phyloP scores from a whole-genome alignment of 768 basidiomycete species.

The Tulasnella sp. region DNA sequence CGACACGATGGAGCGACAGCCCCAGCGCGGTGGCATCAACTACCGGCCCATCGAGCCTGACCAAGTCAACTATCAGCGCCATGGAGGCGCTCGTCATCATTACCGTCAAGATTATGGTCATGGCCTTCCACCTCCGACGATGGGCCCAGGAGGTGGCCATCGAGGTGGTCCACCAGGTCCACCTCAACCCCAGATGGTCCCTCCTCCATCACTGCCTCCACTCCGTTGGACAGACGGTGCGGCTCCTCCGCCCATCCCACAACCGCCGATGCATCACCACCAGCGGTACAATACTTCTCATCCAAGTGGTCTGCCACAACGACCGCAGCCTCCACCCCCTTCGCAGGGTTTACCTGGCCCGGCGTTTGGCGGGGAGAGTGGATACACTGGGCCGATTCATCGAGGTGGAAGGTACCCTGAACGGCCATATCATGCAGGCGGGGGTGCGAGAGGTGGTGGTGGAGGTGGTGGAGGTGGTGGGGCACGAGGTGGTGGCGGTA shows the following conservation, averaged over 20 bases:
- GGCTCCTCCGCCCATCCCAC: background rate
- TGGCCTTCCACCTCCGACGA: conserved; percentile 8
- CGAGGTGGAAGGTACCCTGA: conserved; percentile 32
- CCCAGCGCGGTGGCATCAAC: conserved; percentile 14
- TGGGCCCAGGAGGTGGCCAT: conserved; percentile 1
- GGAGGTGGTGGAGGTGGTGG: background rate
- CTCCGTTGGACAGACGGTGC: background rate
- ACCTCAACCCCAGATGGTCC: background rate
- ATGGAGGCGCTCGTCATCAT: conserved; percentile 6
- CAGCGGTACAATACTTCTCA: background rate
- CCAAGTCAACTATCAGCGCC: conserved; percentile 24
- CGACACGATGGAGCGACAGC: conserved; percentile 30
- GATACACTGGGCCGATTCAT: conserved; percentile 24
- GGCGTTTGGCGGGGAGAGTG: background rate
- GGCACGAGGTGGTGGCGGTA: background rate
- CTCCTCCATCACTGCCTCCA: conserved; percentile 18
- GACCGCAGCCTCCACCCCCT: background rate
- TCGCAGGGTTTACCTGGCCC: conserved; percentile 23
- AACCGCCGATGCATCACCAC: background rate
- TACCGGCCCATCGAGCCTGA: conserved; percentile 14
- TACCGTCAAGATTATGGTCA: background rate
- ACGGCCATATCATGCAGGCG: conserved; percentile 7
- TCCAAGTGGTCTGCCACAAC: conserved; percentile 2
- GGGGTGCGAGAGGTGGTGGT: background rate
- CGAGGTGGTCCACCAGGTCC: conserved; percentile 14